Evolutionary conservation across 148 eudicot genomes (phyloP), one percentile per base, ranked within the genome.

Genomic region (Fagopyrum esculentum): DNA sequence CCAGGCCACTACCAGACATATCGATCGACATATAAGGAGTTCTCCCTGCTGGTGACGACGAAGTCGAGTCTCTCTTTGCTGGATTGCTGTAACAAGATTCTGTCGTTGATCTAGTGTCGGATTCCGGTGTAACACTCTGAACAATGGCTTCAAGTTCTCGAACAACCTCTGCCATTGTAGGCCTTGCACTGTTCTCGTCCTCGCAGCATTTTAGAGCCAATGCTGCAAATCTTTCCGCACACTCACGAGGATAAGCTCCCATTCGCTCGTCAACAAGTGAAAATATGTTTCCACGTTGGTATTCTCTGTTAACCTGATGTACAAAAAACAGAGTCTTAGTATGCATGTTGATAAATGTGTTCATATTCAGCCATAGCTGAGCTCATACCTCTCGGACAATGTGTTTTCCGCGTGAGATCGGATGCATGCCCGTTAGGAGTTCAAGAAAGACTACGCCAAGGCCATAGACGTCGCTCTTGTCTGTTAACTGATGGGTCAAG

Each of bases 391-490:
- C 97, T 1, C 97, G 86, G 82, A 91, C 97, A 69, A 89, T 84
- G 60, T 91, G 89, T 82, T 85, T 87, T 35, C 97, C 97, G 64
- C 80, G 84, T 30, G 88, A 82, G 80, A 89, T 91, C 48, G 97
- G 93, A 45, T 83, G 88, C 83, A 81, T 81, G 44, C 91, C 89
- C 16, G 93, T 91, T 68, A 91, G 79, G 77, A 91, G 85, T 85
- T 35, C 40, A 35, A 35, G 40, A 35, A 35, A 35, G 40, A 35
- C 40, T 1, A 35, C 40, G 3, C 40, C 93, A 35, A 91, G 85
- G 85, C 97, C 87, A 77, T 91, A 91, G 44, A 89, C 92, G 57
- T 91, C 97, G 30, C 97, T 91, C 78, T 89, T 91, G 77, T 89
- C 97, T 1, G 97, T 89, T 69, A 91, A 71, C 77, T 88, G 85